Percentiles rank a stretch among this genome's conserved stretches.
Evolutionary conservation across 2,329 filamentous ascomycete species (phyloP).

Genomic region (Dactylellina cionopaga): DNA sequence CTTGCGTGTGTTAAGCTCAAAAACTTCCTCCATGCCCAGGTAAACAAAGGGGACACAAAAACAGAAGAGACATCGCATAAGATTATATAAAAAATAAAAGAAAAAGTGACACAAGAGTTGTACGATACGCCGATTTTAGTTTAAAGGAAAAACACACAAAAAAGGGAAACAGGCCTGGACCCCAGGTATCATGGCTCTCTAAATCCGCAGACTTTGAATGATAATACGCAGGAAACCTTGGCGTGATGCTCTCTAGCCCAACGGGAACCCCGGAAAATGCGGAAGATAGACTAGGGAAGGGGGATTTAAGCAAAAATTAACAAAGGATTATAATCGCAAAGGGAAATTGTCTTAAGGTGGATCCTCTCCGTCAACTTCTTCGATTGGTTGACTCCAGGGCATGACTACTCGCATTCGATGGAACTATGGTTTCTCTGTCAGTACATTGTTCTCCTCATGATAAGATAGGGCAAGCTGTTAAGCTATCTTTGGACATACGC

Average conservation of each 20-base stretch:
- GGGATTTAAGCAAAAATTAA: constrained; percentile 10
- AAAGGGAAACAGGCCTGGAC: neutral
- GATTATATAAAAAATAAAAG: constrained; percentile 7
- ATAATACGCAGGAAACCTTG: constrained; percentile 8
- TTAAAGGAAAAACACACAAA: neutral
- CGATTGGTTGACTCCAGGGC: constrained; percentile 49
- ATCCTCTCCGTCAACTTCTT: constrained; percentile 46
- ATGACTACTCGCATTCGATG: constrained; percentile 51
- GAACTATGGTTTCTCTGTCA: constrained; percentile 21
- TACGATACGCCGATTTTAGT: constrained; percentile 31
- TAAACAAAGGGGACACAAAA: no score
- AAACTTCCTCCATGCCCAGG: no score
- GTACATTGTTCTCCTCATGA: no score
- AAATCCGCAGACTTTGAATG: constrained; percentile 1
- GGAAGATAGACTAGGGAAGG: no score
- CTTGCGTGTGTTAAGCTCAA: no score
- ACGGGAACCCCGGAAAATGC: neutral
- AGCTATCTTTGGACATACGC: constrained; percentile 71
- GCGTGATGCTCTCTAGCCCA: constrained; percentile 46
- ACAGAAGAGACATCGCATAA: no score
- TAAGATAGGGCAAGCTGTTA: neutral
- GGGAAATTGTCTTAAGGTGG: constrained; percentile 17
- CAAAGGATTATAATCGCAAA: constrained; percentile 6
- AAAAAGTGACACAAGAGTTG: constrained; percentile 11
- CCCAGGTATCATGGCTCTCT: neutral